Conservation (phyloP, 2,329 filamentous ascomycete species). For the Colletotrichum filicis region DNA sequence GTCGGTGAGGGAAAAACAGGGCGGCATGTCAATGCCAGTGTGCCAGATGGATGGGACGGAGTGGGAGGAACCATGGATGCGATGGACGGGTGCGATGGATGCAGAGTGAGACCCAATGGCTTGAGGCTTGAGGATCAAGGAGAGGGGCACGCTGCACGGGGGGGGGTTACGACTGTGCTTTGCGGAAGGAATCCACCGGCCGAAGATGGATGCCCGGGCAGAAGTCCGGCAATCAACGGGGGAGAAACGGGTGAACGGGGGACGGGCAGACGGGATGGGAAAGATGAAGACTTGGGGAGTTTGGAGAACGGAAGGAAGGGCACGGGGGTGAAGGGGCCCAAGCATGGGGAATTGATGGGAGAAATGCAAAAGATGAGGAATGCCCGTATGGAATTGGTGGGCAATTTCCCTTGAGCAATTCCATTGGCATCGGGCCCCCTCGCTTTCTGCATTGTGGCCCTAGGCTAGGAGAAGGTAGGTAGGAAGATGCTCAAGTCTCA, state of each 20-base stretch:
- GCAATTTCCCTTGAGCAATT: conserved; percentile 3
- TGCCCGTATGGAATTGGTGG: not conserved
- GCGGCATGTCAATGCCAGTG: not conserved
- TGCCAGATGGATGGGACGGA: not conserved
- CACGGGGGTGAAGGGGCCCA: not conserved
- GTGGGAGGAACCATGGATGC: not conserved
- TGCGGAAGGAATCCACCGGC: not conserved
- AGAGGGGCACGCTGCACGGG: not conserved
- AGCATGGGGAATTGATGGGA: not conserved
- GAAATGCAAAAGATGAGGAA: conserved; percentile 3
- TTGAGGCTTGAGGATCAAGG: not conserved
- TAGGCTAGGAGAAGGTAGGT: not conserved
- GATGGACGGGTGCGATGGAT: not conserved
- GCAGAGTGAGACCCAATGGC: not conserved
- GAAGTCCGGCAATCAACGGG: not conserved
- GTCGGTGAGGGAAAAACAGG: conserved; percentile 3
- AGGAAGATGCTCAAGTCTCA: not conserved
- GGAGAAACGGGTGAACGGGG: not conserved
- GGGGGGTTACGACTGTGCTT: not conserved
- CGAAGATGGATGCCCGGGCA: not conserved
- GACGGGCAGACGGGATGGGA: not conserved
- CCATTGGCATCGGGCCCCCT: not conserved
- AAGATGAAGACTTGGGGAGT: not conserved
- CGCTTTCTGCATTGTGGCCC: not conserved
- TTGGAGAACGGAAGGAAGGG: not conserved